These are phyloP conservation scores for Epichloe uncinata DNA, from an alignment of 2,329 filamentous ascomycete species.

Conservation along the genomic window DNA sequence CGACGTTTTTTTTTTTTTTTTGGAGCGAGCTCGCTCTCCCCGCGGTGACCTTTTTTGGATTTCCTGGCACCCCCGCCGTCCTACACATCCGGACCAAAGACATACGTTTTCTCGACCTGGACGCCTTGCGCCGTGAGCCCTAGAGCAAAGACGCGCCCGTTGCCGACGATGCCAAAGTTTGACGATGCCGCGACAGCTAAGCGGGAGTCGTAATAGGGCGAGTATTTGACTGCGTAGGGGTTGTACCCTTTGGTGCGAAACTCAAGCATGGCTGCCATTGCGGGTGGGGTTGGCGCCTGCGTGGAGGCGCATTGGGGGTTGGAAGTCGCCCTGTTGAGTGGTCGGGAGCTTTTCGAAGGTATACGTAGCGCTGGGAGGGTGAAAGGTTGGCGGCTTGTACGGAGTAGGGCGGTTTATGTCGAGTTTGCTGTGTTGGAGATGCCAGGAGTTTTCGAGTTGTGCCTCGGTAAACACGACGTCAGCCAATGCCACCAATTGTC, in stretches of 20 bases:
- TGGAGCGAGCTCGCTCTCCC: too few species aligned
- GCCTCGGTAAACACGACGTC: conserved; percentile 4
- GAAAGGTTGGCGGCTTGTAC: background rate
- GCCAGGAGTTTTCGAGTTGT: conserved; percentile 7
- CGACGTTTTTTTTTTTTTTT: too few species aligned
- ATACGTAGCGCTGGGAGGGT: background rate
- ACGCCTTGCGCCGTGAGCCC: conserved; percentile 74
- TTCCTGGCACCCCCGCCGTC: too few species aligned
- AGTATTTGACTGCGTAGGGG: conserved; percentile 95
- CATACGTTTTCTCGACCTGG: conserved; percentile 67
- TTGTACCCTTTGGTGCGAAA: conserved; percentile 90
- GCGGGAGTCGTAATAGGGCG: conserved; percentile 91
- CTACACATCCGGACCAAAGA: background rate
- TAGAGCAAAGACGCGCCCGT: conserved; percentile 78
- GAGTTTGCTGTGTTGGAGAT: background rate
- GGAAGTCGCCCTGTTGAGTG: background rate
- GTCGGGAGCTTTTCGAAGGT: background rate
- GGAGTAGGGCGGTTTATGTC: too few species aligned
- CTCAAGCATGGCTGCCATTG: conserved; percentile 65
- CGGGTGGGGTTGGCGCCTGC: conserved; percentile 3
- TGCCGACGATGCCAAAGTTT: conserved; percentile 95
- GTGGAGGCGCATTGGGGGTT: conserved; percentile 10
- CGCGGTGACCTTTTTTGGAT: too few species aligned
- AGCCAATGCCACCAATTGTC: background rate
- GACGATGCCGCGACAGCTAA: conserved; percentile 82